Evolutionary conservation across 83 land plant species (phyloP).

Genomic region (Diphasiastrum complanatum): DNA sequence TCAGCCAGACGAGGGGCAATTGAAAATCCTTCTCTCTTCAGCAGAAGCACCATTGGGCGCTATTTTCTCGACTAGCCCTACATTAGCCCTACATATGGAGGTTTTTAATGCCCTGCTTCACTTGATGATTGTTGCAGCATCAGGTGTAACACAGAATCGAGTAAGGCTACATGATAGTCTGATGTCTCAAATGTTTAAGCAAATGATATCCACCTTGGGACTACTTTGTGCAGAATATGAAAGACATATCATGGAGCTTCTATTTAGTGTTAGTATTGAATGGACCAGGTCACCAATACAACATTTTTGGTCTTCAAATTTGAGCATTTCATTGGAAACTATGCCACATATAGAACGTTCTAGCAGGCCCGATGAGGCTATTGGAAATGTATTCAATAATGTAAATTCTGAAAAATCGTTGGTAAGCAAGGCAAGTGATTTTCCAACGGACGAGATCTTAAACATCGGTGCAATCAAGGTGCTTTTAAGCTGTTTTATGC

Average conservation of each 20-base stretch:
- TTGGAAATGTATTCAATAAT: too few species aligned
- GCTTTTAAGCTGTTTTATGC: constrained; percentile 49
- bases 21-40: constrained; percentile 19
- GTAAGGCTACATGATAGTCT: constrained; percentile 57
- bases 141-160: constrained; percentile 65
- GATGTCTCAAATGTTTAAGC: constrained; percentile 62
- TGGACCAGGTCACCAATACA: too few species aligned
- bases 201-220: constrained; percentile 63
- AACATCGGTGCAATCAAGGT: constrained; percentile 82
- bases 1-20: constrained; percentile 34
- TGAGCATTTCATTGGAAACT: too few species aligned
- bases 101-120: constrained; percentile 69
- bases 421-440: too few species aligned
- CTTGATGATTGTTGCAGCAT: constrained; percentile 61
- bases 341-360: too few species aligned
- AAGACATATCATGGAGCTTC: constrained; percentile 58
- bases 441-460: constrained; percentile 41
- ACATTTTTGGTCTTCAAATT: too few species aligned
- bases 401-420: too few species aligned
- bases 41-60: too few species aligned
- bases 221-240: constrained; percentile 73
- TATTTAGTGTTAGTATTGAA: constrained; percentile 38
- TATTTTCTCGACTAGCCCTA: too few species aligned
- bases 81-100: constrained; percentile 35
- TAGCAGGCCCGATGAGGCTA: constrained; percentile 20